These are phyloP conservation scores for Corylus avellana DNA, from an alignment of 306 rosid genomes.

Conservation along the genomic window DNA sequence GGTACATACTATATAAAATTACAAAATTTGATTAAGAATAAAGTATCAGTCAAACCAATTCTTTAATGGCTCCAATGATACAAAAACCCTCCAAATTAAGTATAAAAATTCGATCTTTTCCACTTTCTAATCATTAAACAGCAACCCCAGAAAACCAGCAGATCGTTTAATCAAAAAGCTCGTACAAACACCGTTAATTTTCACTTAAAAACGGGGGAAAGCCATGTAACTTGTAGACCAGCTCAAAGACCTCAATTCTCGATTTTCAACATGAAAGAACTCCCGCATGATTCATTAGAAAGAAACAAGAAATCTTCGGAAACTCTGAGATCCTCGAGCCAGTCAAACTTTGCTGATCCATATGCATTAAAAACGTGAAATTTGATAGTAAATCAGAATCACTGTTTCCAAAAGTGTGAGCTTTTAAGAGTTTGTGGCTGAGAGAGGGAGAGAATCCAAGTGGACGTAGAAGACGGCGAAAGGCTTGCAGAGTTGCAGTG, in stretches of 20 bases:
- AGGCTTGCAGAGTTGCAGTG: slow-evolving; percentile 44
- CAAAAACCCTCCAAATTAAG: slow-evolving; percentile 43
- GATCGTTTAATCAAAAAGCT: slow-evolving; percentile 29
- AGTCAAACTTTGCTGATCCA: slow-evolving; percentile 46
- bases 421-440: slow-evolving; percentile 27
- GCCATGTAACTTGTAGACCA: slow-evolving; percentile 25
- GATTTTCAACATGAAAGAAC: slow-evolving; percentile 17
- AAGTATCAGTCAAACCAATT: slow-evolving; percentile 60
- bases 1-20: slow-evolving; percentile 20
- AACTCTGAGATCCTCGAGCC: slow-evolving; percentile 41
- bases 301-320: slow-evolving; percentile 32
- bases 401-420: slow-evolving; percentile 38
- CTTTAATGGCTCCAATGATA: slow-evolving; percentile 46
- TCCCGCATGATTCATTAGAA: slow-evolving; percentile 26
- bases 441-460: slow-evolving; percentile 34
- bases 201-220: slow-evolving; percentile 32
- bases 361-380: slow-evolving; percentile 44
- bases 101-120: slow-evolving; percentile 39
- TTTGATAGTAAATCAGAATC: slow-evolving; percentile 25
- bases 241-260: slow-evolving; percentile 25
- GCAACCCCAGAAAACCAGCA: slow-evolving; percentile 25
- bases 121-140: slow-evolving; percentile 26
- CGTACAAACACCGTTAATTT: slow-evolving; percentile 21
- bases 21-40: slow-evolving; percentile 39
- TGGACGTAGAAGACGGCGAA: slow-evolving; percentile 62